Evolutionary conservation across 2,329 filamentous ascomycete genomes (phyloP), one percentile per base, ranked within the genome.

Genomic region (Helotiales sp.): DNA sequence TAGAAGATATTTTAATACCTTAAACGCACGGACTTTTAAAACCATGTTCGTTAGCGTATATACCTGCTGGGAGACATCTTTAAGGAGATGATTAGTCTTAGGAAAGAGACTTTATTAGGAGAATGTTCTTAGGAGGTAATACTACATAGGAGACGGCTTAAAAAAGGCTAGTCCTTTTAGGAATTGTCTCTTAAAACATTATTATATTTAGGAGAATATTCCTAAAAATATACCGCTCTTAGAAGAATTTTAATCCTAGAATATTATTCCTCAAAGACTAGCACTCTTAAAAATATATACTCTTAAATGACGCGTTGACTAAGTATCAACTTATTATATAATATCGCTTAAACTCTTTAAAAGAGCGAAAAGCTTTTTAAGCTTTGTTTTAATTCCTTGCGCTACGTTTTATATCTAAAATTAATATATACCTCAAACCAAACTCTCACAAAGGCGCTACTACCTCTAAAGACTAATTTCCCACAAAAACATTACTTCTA

Each of bases 51-150:
- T 57, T 10, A 26, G 49, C 49, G 22, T 7, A 13, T 55, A 37
- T 49, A 37, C 37, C 24, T 64, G 30, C 50, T 55, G 30, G 40
- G 30, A 63, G 52, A 63, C 40, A 15, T 47, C 40, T 57, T 37
- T 55, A 17, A 22, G 49, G 24, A 55, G 11, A 54, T 50, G 24
- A 62, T 62, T 22, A 28, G 40, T 37, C 30, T 3, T 40, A 62
- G 30, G 45, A 63, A 15, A 26, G 24, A 40, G 34, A 32, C 24
- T 11, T 17, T 52, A 22, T 26, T 63, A 32, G 43, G 43, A 47
- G 20, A 47, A 47, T 47, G 43, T 47, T 47, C 43, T 47, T 47
- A n/a, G 43, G 43, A 47, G 43, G 17, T 47, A 17, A 47, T 47
- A 47, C 43, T 47, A 8, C 43, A 47, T 20, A 47, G 43, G 43